Base-by-base conservation (phyloP, 331 rosid genomes). In the Acacia pycnantha region DNA sequence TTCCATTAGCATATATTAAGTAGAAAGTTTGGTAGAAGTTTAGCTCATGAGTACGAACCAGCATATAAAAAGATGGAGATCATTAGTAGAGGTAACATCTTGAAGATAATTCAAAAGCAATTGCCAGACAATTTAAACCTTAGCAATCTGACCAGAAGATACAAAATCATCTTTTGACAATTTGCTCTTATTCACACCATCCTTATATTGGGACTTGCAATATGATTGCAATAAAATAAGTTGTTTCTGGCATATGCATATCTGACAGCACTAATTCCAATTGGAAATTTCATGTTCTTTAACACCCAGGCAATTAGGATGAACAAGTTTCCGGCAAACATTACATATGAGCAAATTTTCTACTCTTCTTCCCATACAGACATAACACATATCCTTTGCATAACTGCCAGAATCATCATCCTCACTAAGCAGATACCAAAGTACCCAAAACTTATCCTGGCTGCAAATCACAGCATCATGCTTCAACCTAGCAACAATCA, bases 401-500 rank as follows among this genome's bases (percentile, higher is more conserved):
- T 64, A 74, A 73, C 80, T 84, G 71, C 48, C 87, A 62, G 77
- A 81, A 85, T 41, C 82, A 85, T 68, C 85, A 79, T 88, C 91
- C 71, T 73, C 86, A 76, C 86, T n/a, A 83, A 67, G 86, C 82
- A 95, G 83, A 80, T 91, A 94, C 82, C 88, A 90, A 68, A 94
- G 84, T 77, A 96, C 86, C 99, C 99, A 96, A 59, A 94, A 91
- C 77, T 90, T 94, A 46, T 91, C 92, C 53, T 73, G 84, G 79
- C 94, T 84, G 87, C 97, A 90, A 86, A 84, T 75, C 48, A 88
- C 82, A 77, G 98, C 92, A 88, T 96, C 99, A 31, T 93, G 98
- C 94, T 96, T 96, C 92, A 96, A 90, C 89, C 99, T 96, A 2
- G 99, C 97, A 81, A 98, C 99, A 90, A 96, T 87, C 46, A 92